phyloP scores from a whole-genome alignment of 2,329 filamentous ascomycete genomes.

The Pyrenochaeta sp. region DNA sequence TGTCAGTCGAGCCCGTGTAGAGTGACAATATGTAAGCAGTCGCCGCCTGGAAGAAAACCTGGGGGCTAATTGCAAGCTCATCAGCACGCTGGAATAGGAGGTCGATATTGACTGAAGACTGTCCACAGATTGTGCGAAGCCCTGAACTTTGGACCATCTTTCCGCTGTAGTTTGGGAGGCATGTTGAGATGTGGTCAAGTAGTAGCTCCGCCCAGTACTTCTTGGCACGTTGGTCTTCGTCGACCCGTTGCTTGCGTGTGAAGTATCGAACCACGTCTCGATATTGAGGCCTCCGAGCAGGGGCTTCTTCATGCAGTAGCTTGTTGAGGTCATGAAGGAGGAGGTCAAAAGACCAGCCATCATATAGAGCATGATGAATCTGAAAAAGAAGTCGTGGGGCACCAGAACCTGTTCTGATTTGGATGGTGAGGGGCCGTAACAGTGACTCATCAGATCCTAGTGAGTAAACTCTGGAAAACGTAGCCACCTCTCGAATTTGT shows the following conservation, averaged over 20 bases:
- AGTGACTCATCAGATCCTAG: slow-evolving; percentile 51
- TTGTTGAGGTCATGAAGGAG: slow-evolving; percentile 71
- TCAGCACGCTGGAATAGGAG: slow-evolving; percentile 26
- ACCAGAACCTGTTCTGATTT: slow-evolving; percentile 54
- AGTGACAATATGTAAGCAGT: slow-evolving; percentile 71
- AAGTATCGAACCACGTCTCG: slow-evolving; percentile 65
- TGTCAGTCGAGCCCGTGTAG: slow-evolving; percentile 71
- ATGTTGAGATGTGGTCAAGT: slow-evolving; percentile 61
- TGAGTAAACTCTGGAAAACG: slow-evolving; percentile 52
- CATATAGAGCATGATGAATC: slow-evolving; percentile 85
- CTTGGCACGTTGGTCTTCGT: background rate
- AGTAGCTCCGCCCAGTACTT: slow-evolving; percentile 77
- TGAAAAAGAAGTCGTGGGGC: slow-evolving; percentile 55
- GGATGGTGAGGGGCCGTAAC: slow-evolving; percentile 69
- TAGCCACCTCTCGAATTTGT: slow-evolving; percentile 56
- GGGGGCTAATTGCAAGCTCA: slow-evolving; percentile 63
- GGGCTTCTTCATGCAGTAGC: slow-evolving; percentile 53
- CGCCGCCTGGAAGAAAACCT: slow-evolving; percentile 79
- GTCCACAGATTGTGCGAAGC: slow-evolving; percentile 24
- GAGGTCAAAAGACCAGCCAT: slow-evolving; percentile 91
- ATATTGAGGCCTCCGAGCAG: slow-evolving; percentile 65
- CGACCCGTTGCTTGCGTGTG: slow-evolving; percentile 17
- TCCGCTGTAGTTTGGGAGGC: slow-evolving; percentile 68
- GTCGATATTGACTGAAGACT: slow-evolving; percentile 25
- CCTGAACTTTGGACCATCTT: slow-evolving; percentile 16